A percentile compares a stretch with the other conserved stretches of the same genome.
These are phyloP conservation scores for Chlamydomonas eustigma DNA, from an alignment of 139 green algal genomes.

Conservation along the genomic window DNA sequence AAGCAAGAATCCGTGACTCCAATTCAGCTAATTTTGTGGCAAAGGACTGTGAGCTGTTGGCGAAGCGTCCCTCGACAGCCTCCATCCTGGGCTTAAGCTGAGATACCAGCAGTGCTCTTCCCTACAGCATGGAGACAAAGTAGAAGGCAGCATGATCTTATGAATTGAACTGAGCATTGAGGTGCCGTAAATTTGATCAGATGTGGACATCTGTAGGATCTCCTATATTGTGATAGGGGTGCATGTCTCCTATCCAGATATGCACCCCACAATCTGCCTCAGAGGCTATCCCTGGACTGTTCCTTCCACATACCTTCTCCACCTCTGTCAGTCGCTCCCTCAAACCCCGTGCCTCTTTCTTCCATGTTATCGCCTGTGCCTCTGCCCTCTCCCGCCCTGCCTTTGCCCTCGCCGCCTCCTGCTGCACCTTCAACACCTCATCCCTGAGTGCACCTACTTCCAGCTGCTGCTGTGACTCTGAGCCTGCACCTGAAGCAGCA, in stretches of 20 bases:
- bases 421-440: not conserved
- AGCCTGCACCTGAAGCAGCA: not conserved
- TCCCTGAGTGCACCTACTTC: not conserved
- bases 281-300: not conserved
- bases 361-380: not conserved
- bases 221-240: too few relatives aligned
- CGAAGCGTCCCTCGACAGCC: not conserved
- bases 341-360: not conserved
- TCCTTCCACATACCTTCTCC: not conserved
- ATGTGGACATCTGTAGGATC: too few relatives aligned
- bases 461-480: too few relatives aligned
- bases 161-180: too few relatives aligned
- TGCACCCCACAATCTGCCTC: too few relatives aligned
- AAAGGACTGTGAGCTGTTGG: not conserved
- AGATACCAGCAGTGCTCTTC: too few relatives aligned
- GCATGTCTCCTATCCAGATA: too few relatives aligned
- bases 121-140: too few relatives aligned
- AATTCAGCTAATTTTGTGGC: not conserved
- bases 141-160: too few relatives aligned
- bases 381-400: not conserved
- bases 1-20: not conserved
- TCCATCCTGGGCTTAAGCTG: not conserved
- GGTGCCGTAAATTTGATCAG: too few relatives aligned
- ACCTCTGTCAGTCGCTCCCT: not conserved
- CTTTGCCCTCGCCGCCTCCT: not conserved